Conservation (phyloP, 352 stramenopile species). For the Globisporangium splendens region DNA sequence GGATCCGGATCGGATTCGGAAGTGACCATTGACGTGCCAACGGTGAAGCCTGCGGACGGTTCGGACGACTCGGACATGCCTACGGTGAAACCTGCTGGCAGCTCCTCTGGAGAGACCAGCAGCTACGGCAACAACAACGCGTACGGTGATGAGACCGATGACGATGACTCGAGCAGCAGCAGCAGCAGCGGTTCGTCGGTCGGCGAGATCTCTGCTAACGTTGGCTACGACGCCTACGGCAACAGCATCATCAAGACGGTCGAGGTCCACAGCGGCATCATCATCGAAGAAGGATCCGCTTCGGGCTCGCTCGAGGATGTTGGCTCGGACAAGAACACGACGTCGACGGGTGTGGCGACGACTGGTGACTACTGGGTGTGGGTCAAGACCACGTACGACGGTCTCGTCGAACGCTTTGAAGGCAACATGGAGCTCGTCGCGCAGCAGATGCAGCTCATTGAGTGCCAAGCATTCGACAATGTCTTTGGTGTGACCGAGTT, state of each 20-base stretch:
- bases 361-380: conserved; percentile 51
- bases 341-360: conserved; percentile 24
- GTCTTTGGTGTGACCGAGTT: conserved; percentile 41
- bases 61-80: too few species aligned
- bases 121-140: conserved; percentile 5
- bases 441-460: conserved; percentile 51
- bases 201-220: not conserved
- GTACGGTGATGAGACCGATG: not conserved
- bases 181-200: conserved; percentile 4
- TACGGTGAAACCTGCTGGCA: conserved; percentile 5
- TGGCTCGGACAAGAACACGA: conserved; percentile 9
- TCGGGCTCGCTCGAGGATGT: conserved; percentile 6
- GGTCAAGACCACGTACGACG: conserved; percentile 48
- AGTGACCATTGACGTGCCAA: conserved; percentile 5
- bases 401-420: conserved; percentile 40
- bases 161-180: not conserved
- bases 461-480: conserved; percentile 58
- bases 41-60: not conserved
- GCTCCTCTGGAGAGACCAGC: not conserved
- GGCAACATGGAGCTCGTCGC: conserved; percentile 47
- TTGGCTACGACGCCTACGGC: conserved; percentile 10
- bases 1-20: conserved; percentile 5
- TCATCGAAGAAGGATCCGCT: conserved; percentile 1
- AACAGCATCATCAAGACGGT: conserved; percentile 8
- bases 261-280: conserved; percentile 8